Evolutionary conservation across 2,329 filamentous ascomycete species (phyloP), one percentile per base, ranked within the genome.

Genomic region (Mycocentrospora acerina): DNA sequence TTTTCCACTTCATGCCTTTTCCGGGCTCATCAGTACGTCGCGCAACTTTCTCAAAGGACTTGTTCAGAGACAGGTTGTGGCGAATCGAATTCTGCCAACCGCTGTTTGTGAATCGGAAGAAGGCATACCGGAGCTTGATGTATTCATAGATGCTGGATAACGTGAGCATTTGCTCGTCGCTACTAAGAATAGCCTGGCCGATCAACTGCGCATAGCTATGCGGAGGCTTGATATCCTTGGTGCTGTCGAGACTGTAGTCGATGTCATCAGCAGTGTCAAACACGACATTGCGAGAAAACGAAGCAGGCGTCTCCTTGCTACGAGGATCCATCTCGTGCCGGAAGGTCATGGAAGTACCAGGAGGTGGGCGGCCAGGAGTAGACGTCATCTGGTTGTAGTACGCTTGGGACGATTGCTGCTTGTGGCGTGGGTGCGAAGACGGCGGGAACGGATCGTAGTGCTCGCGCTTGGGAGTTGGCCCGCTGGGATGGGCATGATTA

Each of bases 41-140:
- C 3, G 93, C 87, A 7, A 95, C 86, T 67, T 98, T 98, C 55
- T 90, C 84, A 60, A 98, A 98, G 0, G 86, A 83, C 64, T 96
- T 95, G 67, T 95, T 97, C 28, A 98, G 71, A 1, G 93, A 97
- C 11, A 98, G 70, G 56, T 98, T 98, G 66, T 98, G 93, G 10
- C 93, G 85, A 52, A 98, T 98, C 0, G 90, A 96, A 66, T 98
- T 98, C 82, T 96, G 93, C 94, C 94, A 98, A 43, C 93, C 91
- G 42, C 82, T 83, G 38, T 90, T 82, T 22, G 79, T 88, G 66
- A 90, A 81, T 29, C 91, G 82, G 68, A 97, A 98, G 68, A 95
- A 98, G 2, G 93, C 85, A 64, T 97, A 98, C 53, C 88, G 86
- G 3, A 83, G 81, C 71, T 84, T 93, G 61, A 98, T 97, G 71